Evolutionary conservation across 2,329 filamentous ascomycete species (phyloP).

Genomic region (Aspergillus clavatus): DNA sequence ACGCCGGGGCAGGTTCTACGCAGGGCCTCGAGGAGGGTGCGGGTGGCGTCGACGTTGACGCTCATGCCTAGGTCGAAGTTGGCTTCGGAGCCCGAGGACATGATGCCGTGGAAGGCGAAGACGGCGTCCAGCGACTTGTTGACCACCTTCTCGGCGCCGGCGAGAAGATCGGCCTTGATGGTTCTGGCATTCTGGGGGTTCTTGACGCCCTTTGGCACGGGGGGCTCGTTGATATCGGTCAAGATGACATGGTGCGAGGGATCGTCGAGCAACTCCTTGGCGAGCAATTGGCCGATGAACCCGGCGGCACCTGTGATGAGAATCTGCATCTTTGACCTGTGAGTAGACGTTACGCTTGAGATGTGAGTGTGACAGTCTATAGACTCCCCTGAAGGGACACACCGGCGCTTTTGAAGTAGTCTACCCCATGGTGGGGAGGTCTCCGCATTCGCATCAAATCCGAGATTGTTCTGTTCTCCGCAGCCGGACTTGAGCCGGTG

Average conservation of each 20-base stretch:
- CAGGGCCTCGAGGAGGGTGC: constrained; percentile 51
- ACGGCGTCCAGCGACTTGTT: constrained; percentile 47
- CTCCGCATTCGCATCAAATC: constrained; percentile 37
- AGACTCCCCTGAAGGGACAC: too few species aligned
- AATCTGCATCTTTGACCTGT: constrained; percentile 40
- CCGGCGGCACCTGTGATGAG: constrained; percentile 62
- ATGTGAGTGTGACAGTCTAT: too few species aligned
- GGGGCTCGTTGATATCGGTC: constrained; percentile 54
- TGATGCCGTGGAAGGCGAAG: constrained; percentile 64
- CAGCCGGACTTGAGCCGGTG: constrained; percentile 29
- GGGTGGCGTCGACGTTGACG: constrained; percentile 59
- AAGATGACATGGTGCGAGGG: constrained; percentile 48
- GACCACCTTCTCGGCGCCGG: constrained; percentile 36
- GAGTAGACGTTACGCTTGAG: too few species aligned
- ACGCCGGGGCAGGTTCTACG: constrained; percentile 48
- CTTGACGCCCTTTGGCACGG: constrained; percentile 46
- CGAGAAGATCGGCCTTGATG: constrained; percentile 51
- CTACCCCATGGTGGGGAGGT: constrained; percentile 13
- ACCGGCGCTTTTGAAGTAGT: too few species aligned
- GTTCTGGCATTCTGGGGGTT: constrained; percentile 49
- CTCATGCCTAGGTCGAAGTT: constrained; percentile 56
- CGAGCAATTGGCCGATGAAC: constrained; percentile 60
- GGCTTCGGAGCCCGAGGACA: constrained; percentile 60
- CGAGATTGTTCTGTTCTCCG: constrained; percentile 24
- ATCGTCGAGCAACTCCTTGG: constrained; percentile 51